Percentiles rank a stretch among this genome's conserved stretches.
Conservation (phyloP, 192 early-diverging fungal species). For the Dissophora ornata region DNA sequence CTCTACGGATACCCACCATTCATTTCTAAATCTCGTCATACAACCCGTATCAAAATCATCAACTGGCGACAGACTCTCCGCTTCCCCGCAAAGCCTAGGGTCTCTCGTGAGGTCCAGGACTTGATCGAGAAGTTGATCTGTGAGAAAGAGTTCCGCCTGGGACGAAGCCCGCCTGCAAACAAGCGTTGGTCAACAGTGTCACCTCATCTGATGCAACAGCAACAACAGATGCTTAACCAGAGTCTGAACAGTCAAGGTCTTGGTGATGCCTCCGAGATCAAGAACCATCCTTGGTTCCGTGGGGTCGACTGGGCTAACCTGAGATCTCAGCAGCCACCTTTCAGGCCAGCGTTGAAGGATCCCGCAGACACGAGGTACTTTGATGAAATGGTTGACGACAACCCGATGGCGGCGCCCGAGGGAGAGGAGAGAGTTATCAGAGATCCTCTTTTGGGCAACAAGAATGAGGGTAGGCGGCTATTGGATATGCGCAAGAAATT, state of each 20-base stretch:
- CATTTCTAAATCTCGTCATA: conserved; percentile 64
- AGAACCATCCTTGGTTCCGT: conserved; percentile 79
- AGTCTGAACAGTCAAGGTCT: conserved; percentile 45
- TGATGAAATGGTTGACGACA: conserved; percentile 68
- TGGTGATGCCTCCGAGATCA: conserved; percentile 79
- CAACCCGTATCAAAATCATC: conserved; percentile 75
- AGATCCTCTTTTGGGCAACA: conserved; percentile 55
- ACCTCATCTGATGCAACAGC: conserved; percentile 53
- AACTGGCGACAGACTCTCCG: conserved; percentile 70
- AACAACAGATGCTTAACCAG: conserved; percentile 32
- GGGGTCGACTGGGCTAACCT: conserved; percentile 79
- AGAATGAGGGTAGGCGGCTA: conserved; percentile 60
- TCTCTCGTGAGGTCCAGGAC: conserved; percentile 68
- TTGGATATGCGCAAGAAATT: conserved; percentile 71
- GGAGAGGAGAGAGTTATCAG: conserved; percentile 57
- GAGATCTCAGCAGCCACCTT: conserved; percentile 71
- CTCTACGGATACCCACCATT: conserved; percentile 80
- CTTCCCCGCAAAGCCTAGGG: conserved; percentile 66
- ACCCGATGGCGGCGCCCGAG: conserved; percentile 57
- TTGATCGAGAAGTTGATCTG: conserved; percentile 69
- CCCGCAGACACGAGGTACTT: conserved; percentile 94
- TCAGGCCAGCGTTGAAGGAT: conserved; percentile 81
- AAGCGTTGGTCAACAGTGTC: conserved; percentile 51
- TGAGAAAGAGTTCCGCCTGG: conserved; percentile 68
- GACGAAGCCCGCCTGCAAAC: conserved; percentile 41